Percentiles rank a stretch among this genome's conserved stretches.
Conservation (phyloP, 2,329 filamentous ascomycete species). For the Ceratocystis cubensis region DNA sequence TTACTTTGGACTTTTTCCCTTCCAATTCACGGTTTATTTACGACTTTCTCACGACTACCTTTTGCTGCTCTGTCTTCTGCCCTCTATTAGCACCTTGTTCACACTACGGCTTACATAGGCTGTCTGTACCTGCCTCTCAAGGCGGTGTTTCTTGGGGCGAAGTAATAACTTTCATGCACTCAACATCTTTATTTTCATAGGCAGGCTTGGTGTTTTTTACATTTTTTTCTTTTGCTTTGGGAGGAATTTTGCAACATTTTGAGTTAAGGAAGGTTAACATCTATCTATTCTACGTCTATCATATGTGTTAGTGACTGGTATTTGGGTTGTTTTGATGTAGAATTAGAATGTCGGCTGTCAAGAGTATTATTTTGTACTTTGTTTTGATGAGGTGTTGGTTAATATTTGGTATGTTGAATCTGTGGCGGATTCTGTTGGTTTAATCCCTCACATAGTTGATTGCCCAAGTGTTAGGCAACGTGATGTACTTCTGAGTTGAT, state of each 20-base stretch:
- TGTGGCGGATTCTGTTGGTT: too few species aligned
- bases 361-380: not conserved
- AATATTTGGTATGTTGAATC: not conserved
- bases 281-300: not conserved
- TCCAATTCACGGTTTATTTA: not conserved
- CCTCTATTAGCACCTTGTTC: not conserved
- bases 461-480: too few species aligned
- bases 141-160: slow-evolving; percentile 1
- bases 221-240: not conserved
- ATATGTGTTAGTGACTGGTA: not conserved
- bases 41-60: not conserved
- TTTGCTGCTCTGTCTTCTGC: not conserved
- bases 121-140: not conserved
- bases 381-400: not conserved
- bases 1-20: not conserved
- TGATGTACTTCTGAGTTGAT: too few species aligned
- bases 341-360: not conserved
- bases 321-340: not conserved
- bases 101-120: not conserved
- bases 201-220: slow-evolving; percentile 7
- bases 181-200: slow-evolving; percentile 9
- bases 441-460: too few species aligned
- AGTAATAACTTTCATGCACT: slow-evolving; percentile 1
- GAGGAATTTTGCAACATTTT: slow-evolving; percentile 17
- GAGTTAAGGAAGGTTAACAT: not conserved